These are phyloP conservation scores for Cladosporium sp. DNA, from an alignment of 2,329 filamentous ascomycete genomes.

Conservation along the genomic window DNA sequence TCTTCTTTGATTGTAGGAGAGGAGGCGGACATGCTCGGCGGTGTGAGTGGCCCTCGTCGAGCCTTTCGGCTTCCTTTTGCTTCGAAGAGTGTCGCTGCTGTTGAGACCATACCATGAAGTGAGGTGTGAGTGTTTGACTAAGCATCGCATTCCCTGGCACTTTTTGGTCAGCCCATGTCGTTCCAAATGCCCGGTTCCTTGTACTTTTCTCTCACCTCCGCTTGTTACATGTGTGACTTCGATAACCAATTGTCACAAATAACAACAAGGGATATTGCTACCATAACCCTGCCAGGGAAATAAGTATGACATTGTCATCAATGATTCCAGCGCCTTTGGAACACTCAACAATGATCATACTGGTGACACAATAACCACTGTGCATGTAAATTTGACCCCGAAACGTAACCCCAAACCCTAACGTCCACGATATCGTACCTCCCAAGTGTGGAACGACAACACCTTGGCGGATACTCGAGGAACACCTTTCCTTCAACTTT, in stretches of 20 bases:
- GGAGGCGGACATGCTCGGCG: conserved; percentile 1
- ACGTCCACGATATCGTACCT: not conserved
- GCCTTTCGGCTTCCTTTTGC: not conserved
- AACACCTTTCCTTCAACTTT: not conserved
- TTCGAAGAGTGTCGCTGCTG: not conserved
- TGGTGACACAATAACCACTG: not conserved
- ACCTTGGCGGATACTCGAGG: not conserved
- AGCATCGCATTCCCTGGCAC: not conserved
- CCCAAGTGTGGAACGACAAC: not conserved
- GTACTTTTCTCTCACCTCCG: not conserved
- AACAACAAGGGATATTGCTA: no score
- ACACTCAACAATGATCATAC: not conserved
- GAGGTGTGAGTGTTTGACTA: not conserved
- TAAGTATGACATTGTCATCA: not conserved
- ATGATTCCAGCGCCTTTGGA: not conserved
- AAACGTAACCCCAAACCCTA: not conserved
- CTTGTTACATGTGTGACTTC: not conserved
- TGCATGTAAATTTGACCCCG: not conserved
- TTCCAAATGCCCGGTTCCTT: not conserved
- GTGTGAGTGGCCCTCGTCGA: not conserved
- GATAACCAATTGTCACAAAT: not conserved
- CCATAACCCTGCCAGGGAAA: not conserved
- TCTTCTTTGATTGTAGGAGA: not conserved
- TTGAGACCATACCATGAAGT: not conserved
- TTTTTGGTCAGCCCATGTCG: not conserved